Base-by-base conservation (phyloP, 176 grass and related monocot genomes). In the Bolboschoenus planiculmis region DNA sequence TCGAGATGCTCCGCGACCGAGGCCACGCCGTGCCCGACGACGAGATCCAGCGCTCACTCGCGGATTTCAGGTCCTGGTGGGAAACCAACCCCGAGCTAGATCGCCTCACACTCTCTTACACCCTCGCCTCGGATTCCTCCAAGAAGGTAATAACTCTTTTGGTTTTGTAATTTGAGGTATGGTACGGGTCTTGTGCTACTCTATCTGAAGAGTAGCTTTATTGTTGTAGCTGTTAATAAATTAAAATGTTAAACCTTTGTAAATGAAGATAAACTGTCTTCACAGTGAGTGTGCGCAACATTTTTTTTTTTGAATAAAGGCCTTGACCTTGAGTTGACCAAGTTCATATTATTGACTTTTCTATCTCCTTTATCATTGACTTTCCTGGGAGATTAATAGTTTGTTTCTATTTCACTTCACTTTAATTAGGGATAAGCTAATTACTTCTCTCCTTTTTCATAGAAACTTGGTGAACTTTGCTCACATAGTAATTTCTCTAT, bases 1-100 rank as follows among this genome's bases (percentile, higher is more conserved):
- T 95, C 63, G 92, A 97, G 88, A 97, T 97, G 92, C 87, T 97
- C 30, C 90, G 89, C 14, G 92, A 97, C 84, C 95, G 95, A 24
- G 89, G 90, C 47, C 91, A 91, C 82, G 27, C 13, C 48, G 85
- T 98, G 18, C 66, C 74, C 43, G 87, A 90, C 64, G 61, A 31
- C 13, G 87, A 90, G 37, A 62, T 95, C 75, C 62, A 86, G 23
- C 82, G 87, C 64, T 90, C 86, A 7, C 95, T 95, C 39, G 80
- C 88, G 26, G 87, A 91, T 88, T 98, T 98, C 90, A 89, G 95
- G 18, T 72, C 89, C 35, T 90, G 87, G 89, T 98, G 89, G 78
- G 86, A 70, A 0, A 57, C 81, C 20, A 80, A 50, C 10, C 85
- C 85, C 2, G 83, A 87, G 11, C 62, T 87, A 70, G 87, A 93